A percentile compares a stretch with the other conserved stretches of the same genome.
Conservation (phyloP, 768 basidiomycete species). For the Kwoniella botswanensis region DNA sequence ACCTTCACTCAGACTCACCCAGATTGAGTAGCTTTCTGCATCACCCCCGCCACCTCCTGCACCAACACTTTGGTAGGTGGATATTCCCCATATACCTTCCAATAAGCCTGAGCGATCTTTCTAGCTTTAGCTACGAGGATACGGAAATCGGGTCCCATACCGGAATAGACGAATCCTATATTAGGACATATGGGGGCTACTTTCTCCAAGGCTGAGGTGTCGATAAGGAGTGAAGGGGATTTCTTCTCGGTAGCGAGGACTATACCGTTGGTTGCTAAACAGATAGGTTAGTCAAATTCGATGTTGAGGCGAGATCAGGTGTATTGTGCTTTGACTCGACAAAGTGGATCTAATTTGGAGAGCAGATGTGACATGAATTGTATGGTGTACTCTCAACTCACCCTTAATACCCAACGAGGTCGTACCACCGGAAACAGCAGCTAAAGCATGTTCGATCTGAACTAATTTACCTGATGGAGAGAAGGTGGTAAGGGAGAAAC, state of each 20-base stretch:
- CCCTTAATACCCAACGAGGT: slow-evolving; percentile 99
- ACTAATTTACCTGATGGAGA: slow-evolving; percentile 97
- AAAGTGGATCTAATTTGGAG: no score
- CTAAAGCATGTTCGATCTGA: slow-evolving; percentile 99
- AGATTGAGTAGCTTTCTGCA: slow-evolving; percentile 98
- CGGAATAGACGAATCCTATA: slow-evolving; percentile 98
- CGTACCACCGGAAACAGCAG: slow-evolving; percentile 91
- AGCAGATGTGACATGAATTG: no score
- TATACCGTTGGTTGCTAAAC: slow-evolving; percentile 92
- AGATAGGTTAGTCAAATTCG: no score
- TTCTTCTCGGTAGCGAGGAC: slow-evolving; percentile 99
- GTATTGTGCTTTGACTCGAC: no score
- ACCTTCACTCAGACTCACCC: slow-evolving; percentile 66
- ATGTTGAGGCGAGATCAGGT: no score
- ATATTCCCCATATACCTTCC: slow-evolving; percentile 99
- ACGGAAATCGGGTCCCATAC: slow-evolving; percentile 99
- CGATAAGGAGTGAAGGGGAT: slow-evolving; percentile 93
- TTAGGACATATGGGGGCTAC: slow-evolving; percentile 97
- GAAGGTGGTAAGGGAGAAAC: slow-evolving; percentile 99
- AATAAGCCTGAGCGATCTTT: slow-evolving; percentile 98
- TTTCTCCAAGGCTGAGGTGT: slow-evolving; percentile 97
- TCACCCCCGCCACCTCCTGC: slow-evolving; percentile 94
- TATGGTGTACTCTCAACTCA: slow-evolving; percentile 56
- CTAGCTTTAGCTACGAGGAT: slow-evolving; percentile 90
- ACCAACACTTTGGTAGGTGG: slow-evolving; percentile 95